Conservation (phyloP, 768 basidiomycete genomes). For the Phaeotremella skinneri region DNA sequence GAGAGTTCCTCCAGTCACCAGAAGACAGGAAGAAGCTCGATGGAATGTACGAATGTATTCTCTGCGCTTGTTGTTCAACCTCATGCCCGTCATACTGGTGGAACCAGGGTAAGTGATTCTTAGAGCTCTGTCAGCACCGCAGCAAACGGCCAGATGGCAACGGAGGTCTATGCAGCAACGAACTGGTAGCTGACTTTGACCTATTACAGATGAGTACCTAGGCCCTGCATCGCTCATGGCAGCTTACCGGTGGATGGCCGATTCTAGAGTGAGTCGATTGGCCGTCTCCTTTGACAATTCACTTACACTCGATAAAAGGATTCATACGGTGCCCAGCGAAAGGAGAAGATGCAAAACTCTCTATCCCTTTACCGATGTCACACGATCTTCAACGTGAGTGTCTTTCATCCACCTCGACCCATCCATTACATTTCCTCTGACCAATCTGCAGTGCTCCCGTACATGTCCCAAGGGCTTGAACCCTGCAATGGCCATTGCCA, state of each 20-base stretch:
- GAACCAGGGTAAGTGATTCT: constrained; percentile 66
- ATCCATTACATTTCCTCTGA: not conserved
- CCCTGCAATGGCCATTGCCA: constrained; percentile 84
- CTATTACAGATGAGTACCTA: constrained; percentile 70
- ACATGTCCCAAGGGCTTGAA: constrained; percentile 98
- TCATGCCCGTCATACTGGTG: constrained; percentile 99
- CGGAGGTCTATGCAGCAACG: not conserved
- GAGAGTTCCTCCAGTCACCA: constrained; percentile 81
- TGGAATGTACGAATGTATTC: constrained; percentile 94
- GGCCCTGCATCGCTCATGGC: constrained; percentile 96
- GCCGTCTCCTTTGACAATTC: not conserved
- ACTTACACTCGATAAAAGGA: constrained; percentile 58
- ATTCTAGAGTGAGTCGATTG: constrained; percentile 70
- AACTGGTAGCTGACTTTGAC: not conserved
- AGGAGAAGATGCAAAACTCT: constrained; percentile 90
- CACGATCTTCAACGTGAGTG: constrained; percentile 87
- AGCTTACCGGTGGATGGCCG: constrained; percentile 96
- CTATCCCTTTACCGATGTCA: constrained; percentile 97
- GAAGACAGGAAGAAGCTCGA: constrained; percentile 94
- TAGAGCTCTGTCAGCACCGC: constrained; percentile 1
- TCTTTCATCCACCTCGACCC: constrained; percentile 29
- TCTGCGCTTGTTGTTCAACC: constrained; percentile 83
- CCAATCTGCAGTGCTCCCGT: constrained; percentile 63
- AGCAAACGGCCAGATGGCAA: too few species aligned
- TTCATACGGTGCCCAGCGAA: constrained; percentile 70